Percentiles rank a stretch among this genome's conserved stretches.
Conservation (phyloP, 352 stramenopile species). For the Paralagenidium karlingii region DNA sequence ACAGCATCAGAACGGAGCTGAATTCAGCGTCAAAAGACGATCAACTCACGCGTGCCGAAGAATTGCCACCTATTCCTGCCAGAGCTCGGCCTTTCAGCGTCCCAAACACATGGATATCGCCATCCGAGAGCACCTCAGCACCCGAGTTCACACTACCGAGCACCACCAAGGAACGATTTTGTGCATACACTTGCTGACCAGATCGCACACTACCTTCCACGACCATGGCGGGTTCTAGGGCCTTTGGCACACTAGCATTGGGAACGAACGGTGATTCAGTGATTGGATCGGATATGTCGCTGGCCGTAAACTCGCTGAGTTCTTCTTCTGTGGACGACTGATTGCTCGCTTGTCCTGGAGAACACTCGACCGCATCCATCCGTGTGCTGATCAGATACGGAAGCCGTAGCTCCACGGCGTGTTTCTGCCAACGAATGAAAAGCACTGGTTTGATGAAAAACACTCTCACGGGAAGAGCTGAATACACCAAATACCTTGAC, state of each 20-base stretch:
- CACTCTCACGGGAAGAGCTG: too few species aligned
- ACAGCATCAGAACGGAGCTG: constrained; percentile 23
- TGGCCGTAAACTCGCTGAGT: neutral
- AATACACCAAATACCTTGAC: too few species aligned
- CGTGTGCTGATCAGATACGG: constrained; percentile 71
- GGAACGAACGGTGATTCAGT: neutral
- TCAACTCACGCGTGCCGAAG: constrained; percentile 44
- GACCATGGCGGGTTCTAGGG: constrained; percentile 30
- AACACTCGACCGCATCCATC: constrained; percentile 7
- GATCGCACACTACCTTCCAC: constrained; percentile 64
- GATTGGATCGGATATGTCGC: neutral
- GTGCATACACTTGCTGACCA: constrained; percentile 80
- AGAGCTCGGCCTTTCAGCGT: constrained; percentile 75
- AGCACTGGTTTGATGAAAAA: too few species aligned
- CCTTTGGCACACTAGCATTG: neutral
- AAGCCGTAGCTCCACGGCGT: constrained; percentile 39
- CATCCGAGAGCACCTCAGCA: constrained; percentile 78
- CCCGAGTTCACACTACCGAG: constrained; percentile 79
- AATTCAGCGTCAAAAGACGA: constrained; percentile 83
- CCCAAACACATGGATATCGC: constrained; percentile 74
- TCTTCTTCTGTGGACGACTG: neutral
- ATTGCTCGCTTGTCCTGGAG: neutral
- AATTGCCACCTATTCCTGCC: constrained; percentile 71
- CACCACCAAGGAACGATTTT: constrained; percentile 70
- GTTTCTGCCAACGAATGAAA: too few species aligned